Evolutionary conservation across 2,329 filamentous ascomycete genomes (phyloP).

Genomic region (Fusarium camptoceras): DNA sequence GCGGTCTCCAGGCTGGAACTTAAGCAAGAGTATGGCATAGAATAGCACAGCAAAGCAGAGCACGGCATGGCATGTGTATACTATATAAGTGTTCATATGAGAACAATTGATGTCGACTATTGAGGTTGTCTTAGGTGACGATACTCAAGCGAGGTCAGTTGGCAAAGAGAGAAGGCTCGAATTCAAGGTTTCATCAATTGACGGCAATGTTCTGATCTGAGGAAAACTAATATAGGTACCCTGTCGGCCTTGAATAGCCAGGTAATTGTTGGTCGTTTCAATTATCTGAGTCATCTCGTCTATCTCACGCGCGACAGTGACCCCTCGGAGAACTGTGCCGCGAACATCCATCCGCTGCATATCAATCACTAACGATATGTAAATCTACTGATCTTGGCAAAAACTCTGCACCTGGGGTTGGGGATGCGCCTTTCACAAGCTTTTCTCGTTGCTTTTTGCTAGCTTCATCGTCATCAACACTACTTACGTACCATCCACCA

Average conservation of each 20-base stretch:
- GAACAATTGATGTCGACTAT: neutral
- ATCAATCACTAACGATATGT: slow-evolving; percentile 25
- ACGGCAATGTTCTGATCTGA: neutral
- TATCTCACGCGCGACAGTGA: slow-evolving; percentile 40
- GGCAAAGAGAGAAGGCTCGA: neutral
- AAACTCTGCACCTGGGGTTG: slow-evolving; percentile 17
- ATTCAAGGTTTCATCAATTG: neutral
- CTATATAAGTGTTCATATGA: neutral
- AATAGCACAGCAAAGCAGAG: neutral
- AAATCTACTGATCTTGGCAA: slow-evolving; percentile 11
- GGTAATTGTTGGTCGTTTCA: slow-evolving; percentile 18
- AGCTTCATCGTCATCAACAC: slow-evolving; percentile 11
- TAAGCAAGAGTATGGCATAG: neutral
- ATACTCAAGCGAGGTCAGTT: neutral
- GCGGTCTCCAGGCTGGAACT: slow-evolving; percentile 27
- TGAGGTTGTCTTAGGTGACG: neutral
- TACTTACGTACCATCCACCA: neutral
- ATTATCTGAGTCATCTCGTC: slow-evolving; percentile 42
- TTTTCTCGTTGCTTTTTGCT: slow-evolving; percentile 1
- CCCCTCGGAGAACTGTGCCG: slow-evolving; percentile 24
- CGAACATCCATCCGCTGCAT: slow-evolving; percentile 36
- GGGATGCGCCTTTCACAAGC: slow-evolving; percentile 18
- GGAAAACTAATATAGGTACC: neutral
- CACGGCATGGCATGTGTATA: neutral
- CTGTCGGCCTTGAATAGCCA: neutral